Base-by-base conservation (phyloP, 345 rosid genomes). In the Eutrema japonicum region DNA sequence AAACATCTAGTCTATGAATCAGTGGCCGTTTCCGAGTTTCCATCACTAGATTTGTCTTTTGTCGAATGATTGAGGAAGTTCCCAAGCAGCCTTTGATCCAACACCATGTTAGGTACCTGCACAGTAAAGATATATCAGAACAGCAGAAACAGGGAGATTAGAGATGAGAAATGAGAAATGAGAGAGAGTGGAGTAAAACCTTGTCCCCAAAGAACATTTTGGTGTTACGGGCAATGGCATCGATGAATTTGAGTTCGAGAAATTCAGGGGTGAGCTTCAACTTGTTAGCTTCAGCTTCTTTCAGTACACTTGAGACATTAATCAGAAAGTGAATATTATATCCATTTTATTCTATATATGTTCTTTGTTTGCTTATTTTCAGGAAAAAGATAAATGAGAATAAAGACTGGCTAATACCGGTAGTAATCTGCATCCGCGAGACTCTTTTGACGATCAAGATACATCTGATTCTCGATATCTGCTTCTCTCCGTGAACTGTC, bases 271-370 rank as follows among this genome's bases (percentile, higher is more conserved):
- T 89, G 30, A 93, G 96, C 87, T 89, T 93, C 82, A 88, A 63
- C 82, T 85, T 85, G 84, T 93, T 93, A 70, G 94, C 97, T 85
- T 91, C 92, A 53, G 96, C 96, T 85, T 93, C 98, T 79, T 66
- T 91, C 78, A 79, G 70, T 53, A 82, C 81, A 61, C 98, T 90
- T 74, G 46, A 52, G 74, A 52, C 36, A 50, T 54, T 45, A 53
- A 64, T 5, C 63, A 76, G 42, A 66, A n/a, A 27, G 7, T 38
- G 18, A 66, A 13, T 9, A 67, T 67, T 22, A 57, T 59, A 48
- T 8, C 8, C 48, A 2, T 9, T 38, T 22, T 0, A 0, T 30
- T 48, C 59, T 49, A 2, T 18, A 2, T 5, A 37, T 22, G 26
- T 10, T 49, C 45, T 66, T 32, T 18, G 45, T 40, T 8, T 51